Evolutionary conservation across 441 rosid species (phyloP).

Genomic region (Populus hybrid): DNA sequence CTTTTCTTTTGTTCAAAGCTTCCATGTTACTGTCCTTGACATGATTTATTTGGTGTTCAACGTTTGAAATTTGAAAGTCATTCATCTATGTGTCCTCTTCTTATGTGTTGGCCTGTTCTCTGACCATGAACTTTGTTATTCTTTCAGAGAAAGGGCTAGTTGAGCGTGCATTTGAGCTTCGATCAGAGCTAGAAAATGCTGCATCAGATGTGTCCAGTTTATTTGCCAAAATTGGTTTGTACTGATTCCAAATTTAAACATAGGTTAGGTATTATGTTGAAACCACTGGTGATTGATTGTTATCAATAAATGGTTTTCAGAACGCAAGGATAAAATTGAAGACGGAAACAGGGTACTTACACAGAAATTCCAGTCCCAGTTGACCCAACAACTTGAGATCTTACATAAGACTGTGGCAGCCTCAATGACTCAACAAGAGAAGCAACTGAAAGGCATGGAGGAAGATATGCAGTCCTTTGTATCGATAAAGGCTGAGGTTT

Average conservation of each 20-base stretch:
- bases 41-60: not conserved
- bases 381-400: slow-evolving; percentile 70
- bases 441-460: slow-evolving; percentile 85
- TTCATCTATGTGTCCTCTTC: not conserved
- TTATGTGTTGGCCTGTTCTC: not conserved
- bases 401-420: slow-evolving; percentile 84
- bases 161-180: slow-evolving; percentile 84
- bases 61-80: not conserved
- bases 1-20: not conserved
- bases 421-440: slow-evolving; percentile 82
- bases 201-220: slow-evolving; percentile 86
- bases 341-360: slow-evolving; percentile 74
- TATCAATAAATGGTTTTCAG: slow-evolving; percentile 43
- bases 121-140: slow-evolving; percentile 6
- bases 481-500: slow-evolving; percentile 78
- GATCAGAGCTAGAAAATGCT: slow-evolving; percentile 75
- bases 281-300: slow-evolving; percentile 13
- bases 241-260: slow-evolving; percentile 8
- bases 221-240: slow-evolving; percentile 88
- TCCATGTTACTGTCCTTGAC: not conserved
- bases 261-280: slow-evolving; percentile 27
- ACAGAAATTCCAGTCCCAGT: slow-evolving; percentile 73
- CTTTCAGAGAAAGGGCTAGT: slow-evolving; percentile 80
- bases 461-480: slow-evolving; percentile 92
- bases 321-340: slow-evolving; percentile 91